Conservation (phyloP, 1,139 yeast genomes). For the Tardiomyces depauwii region DNA sequence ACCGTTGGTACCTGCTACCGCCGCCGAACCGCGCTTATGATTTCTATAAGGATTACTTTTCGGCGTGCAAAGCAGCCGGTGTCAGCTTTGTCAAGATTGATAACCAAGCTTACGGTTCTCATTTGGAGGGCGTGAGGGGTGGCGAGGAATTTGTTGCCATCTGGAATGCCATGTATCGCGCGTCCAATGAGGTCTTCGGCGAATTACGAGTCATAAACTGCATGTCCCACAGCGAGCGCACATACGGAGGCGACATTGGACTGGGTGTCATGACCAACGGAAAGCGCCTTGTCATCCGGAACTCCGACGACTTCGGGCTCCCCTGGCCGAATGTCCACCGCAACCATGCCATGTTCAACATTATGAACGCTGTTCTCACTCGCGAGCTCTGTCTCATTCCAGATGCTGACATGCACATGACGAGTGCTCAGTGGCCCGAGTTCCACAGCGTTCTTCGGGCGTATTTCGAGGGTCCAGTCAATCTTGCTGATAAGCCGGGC, state of each 20-base stretch:
- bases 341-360: slow-evolving; percentile 2
- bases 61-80: slow-evolving; percentile 1
- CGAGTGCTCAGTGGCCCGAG: slow-evolving; percentile 1
- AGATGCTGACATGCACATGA: slow-evolving; percentile 5
- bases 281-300: slow-evolving; percentile 1
- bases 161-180: slow-evolving; percentile 3
- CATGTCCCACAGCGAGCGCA: slow-evolving; percentile 4
- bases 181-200: slow-evolving; percentile 4
- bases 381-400: slow-evolving; percentile 1
- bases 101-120: slow-evolving; percentile 3
- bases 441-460: slow-evolving; percentile 5
- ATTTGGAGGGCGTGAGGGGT: slow-evolving; percentile 3
- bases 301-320: slow-evolving; percentile 4
- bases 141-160: slow-evolving; percentile 2
- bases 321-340: slow-evolving; percentile 1
- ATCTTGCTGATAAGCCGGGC: slow-evolving; percentile 4
- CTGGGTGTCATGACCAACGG: background rate
- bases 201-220: slow-evolving; percentile 2
- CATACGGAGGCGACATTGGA: slow-evolving; percentile 4
- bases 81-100: slow-evolving; percentile 3
- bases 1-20: slow-evolving; percentile 3
- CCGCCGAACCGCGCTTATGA: slow-evolving; percentile 2
- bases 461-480: slow-evolving; percentile 3
- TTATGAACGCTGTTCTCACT: slow-evolving; percentile 2
- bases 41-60: slow-evolving; percentile 3